Conservation (phyloP, 2,329 filamentous ascomycete species). For the Colletotrichum scovillei region DNA sequence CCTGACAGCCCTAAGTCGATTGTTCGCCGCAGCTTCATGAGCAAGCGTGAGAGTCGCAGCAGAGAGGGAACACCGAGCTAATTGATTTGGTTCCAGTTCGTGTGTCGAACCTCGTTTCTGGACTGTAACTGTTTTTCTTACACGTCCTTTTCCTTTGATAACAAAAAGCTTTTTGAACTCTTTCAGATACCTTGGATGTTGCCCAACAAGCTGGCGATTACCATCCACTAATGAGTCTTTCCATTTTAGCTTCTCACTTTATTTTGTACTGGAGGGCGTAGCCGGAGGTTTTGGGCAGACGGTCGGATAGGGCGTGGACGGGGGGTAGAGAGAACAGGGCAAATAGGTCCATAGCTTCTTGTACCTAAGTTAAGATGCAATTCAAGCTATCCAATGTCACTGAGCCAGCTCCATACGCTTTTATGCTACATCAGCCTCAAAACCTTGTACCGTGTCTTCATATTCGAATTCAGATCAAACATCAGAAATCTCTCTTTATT, state of each 20-base stretch:
- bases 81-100: neutral
- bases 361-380: neutral
- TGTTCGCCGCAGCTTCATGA: slow-evolving; percentile 65
- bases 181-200: slow-evolving; percentile 29
- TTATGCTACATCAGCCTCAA: too few relatives aligned
- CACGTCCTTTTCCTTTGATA: slow-evolving; percentile 7
- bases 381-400: neutral
- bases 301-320: slow-evolving; percentile 5
- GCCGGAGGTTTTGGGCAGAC: slow-evolving; percentile 4
- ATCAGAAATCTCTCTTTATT: too few relatives aligned
- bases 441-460: too few relatives aligned
- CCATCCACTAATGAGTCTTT: slow-evolving; percentile 8
- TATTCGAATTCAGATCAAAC: too few relatives aligned
- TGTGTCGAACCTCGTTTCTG: neutral
- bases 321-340: slow-evolving; percentile 2
- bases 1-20: slow-evolving; percentile 59
- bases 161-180: slow-evolving; percentile 21
- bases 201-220: slow-evolving; percentile 1
- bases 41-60: slow-evolving; percentile 66
- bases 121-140: neutral
- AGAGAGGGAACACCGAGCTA: slow-evolving; percentile 49
- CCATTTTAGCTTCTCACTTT: neutral
- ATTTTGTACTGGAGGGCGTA: slow-evolving; percentile 12
- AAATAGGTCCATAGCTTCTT: neutral
- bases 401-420: too few relatives aligned